phyloP scores from a whole-genome alignment of 805 yeast genomes.

The Zygoascus bituminiphila region DNA sequence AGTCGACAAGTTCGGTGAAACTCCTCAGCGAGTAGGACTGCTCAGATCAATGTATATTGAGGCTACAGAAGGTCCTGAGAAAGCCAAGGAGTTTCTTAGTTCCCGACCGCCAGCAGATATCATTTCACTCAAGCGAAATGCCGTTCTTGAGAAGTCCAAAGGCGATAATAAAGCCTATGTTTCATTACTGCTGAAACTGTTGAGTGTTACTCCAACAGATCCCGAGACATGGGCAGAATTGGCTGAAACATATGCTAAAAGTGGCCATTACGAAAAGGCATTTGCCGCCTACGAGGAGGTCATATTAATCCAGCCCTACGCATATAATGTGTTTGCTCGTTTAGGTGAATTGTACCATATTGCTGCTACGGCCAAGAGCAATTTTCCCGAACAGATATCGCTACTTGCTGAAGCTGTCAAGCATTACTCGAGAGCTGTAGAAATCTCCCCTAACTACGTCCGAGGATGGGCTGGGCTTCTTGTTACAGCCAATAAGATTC shows the following conservation, averaged over 20 bases:
- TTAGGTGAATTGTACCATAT: slow-evolving; percentile 44
- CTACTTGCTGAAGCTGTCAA: slow-evolving; percentile 27
- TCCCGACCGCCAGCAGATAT: slow-evolving; percentile 26
- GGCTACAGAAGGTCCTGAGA: slow-evolving; percentile 38
- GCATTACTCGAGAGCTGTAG: slow-evolving; percentile 63
- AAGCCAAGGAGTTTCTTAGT: slow-evolving; percentile 33
- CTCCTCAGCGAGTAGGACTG: slow-evolving; percentile 48
- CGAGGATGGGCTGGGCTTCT: slow-evolving; percentile 71
- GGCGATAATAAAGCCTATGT: slow-evolving; percentile 39
- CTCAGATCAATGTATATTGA: slow-evolving; percentile 51
- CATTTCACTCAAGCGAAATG: slow-evolving; percentile 27
- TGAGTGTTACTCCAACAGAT: slow-evolving; percentile 67
- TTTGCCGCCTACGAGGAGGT: slow-evolving; percentile 64
- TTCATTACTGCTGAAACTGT: slow-evolving; percentile 42
- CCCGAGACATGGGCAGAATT: slow-evolving; percentile 71
- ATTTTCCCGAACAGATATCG: slow-evolving; percentile 8
- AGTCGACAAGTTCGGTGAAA: slow-evolving; percentile 54
- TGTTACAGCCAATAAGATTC: slow-evolving; percentile 29
- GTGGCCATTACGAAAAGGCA: slow-evolving; percentile 61
- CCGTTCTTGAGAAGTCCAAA: slow-evolving; percentile 22
- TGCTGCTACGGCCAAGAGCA: slow-evolving; percentile 9
- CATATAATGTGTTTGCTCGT: slow-evolving; percentile 56
- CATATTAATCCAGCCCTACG: slow-evolving; percentile 56
- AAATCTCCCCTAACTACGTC: slow-evolving; percentile 58
- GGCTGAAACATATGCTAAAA: slow-evolving; percentile 49